Conservation (phyloP, 306 rosid genomes). For the Delonix regia region DNA sequence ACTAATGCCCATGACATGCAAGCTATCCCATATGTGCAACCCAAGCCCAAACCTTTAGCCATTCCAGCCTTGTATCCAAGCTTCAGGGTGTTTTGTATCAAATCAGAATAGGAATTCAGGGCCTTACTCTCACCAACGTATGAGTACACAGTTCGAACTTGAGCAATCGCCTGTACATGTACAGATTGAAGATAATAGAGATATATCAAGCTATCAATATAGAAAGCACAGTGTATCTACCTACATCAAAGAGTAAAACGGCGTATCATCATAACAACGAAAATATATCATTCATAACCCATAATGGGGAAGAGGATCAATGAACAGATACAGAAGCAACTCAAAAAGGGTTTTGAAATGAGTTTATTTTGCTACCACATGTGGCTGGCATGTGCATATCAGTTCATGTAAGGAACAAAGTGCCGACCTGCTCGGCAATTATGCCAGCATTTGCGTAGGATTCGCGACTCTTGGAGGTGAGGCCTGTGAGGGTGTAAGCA, state of each 20-base stretch:
- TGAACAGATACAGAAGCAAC: background rate
- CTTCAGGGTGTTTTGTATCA: constrained; percentile 89
- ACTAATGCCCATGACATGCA: constrained; percentile 99
- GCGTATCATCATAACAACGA: background rate
- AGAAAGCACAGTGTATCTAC: background rate
- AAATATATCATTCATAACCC: background rate
- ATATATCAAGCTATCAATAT: background rate
- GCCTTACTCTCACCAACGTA: constrained; percentile 97
- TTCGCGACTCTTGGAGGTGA: constrained; percentile 93
- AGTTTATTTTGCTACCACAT: background rate
- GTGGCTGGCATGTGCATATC: background rate
- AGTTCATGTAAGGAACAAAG: background rate
- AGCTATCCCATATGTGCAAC: constrained; percentile 98
- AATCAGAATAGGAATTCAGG: constrained; percentile 89
- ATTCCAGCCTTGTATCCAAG: constrained; percentile 98
- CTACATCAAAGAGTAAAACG: background rate
- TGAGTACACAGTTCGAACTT: constrained; percentile 95
- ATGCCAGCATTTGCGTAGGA: constrained; percentile 97
- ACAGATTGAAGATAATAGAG: background rate
- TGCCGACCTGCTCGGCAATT: constrained; percentile 87
- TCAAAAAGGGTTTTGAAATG: background rate
- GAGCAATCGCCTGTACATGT: constrained; percentile 80
- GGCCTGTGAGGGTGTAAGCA: constrained; percentile 97
- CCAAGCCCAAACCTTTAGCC: constrained; percentile 97
- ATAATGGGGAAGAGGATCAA: background rate